These are phyloP conservation scores for Taxillus chinensis DNA, from an alignment of 164 flowering plant species.

Conservation along the genomic window DNA sequence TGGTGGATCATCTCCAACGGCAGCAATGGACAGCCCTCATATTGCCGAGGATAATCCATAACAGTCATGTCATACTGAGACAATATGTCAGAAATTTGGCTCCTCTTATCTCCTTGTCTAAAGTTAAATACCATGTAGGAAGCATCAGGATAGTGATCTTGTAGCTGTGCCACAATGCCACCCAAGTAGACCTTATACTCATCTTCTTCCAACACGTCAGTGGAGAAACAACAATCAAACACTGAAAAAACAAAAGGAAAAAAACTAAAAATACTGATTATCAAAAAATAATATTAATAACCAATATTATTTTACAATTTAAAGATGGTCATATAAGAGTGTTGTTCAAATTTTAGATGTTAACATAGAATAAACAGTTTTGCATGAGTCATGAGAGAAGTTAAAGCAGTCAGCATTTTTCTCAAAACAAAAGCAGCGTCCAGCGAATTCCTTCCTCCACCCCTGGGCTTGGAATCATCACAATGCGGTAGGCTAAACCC, in stretches of 20 bases:
- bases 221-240: constrained; percentile 94
- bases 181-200: constrained; percentile 76
- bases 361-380: no score
- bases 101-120: constrained; percentile 73
- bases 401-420: no score
- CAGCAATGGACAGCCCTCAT: constrained; percentile 79
- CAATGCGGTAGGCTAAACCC: no score
- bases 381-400: no score
- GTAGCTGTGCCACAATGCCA: constrained; percentile 81
- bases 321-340: no score
- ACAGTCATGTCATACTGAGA: constrained; percentile 88
- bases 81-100: constrained; percentile 68
- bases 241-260: constrained; percentile 34
- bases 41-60: constrained; percentile 91
- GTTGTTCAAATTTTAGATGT: no score
- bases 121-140: constrained; percentile 95
- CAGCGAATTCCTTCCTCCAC: no score
- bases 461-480: no score
- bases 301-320: neutral
- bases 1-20: constrained; percentile 87
- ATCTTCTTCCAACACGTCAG: constrained; percentile 70
- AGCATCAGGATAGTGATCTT: constrained; percentile 78
- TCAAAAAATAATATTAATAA: neutral
- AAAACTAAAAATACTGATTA: neutral
- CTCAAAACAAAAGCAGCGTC: no score